phyloP scores from a whole-genome alignment of 805 yeast species.

The Sugiyamaella chiloensis region DNA sequence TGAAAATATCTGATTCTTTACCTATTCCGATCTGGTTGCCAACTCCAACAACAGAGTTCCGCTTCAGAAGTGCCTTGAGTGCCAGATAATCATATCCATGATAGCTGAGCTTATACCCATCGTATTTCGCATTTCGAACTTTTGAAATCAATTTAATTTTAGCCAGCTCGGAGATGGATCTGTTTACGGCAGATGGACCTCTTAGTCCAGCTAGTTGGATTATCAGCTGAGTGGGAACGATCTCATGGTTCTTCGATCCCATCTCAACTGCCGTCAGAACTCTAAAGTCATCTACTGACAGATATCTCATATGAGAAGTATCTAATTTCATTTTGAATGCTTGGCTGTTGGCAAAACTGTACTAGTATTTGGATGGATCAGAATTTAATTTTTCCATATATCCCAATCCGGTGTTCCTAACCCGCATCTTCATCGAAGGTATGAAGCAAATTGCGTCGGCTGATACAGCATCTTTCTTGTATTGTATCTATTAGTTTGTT shows the following conservation, averaged over 20 bases:
- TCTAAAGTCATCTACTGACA: conserved; percentile 85
- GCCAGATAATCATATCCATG: conserved; percentile 93
- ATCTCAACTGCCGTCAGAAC: conserved; percentile 68
- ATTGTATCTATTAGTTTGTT: too few relatives aligned
- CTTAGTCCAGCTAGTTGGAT: conserved; percentile 75
- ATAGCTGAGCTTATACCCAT: conserved; percentile 87
- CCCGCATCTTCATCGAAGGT: too few relatives aligned
- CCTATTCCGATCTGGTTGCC: conserved; percentile 95
- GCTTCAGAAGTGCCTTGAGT: conserved; percentile 72
- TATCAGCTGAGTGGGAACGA: conserved; percentile 86
- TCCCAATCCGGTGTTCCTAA: not conserved
- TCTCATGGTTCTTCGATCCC: conserved; percentile 90
- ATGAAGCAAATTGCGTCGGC: too few relatives aligned
- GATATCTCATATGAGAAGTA: conserved; percentile 87
- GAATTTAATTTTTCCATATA: not conserved
- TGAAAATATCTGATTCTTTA: conserved; percentile 92
- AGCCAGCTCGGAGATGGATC: conserved; percentile 81
- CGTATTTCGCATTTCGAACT: conserved; percentile 87
- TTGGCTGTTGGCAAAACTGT: not conserved
- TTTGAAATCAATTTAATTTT: conserved; percentile 74
- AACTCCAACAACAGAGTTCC: conserved; percentile 69
- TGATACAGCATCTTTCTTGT: too few relatives aligned
- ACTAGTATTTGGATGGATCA: too few relatives aligned
- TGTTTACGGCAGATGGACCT: conserved; percentile 70
- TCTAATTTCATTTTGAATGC: conserved; percentile 77